phyloP scores from a whole-genome alignment of 2,329 filamentous ascomycete species.

The Cladosporium sp. region DNA sequence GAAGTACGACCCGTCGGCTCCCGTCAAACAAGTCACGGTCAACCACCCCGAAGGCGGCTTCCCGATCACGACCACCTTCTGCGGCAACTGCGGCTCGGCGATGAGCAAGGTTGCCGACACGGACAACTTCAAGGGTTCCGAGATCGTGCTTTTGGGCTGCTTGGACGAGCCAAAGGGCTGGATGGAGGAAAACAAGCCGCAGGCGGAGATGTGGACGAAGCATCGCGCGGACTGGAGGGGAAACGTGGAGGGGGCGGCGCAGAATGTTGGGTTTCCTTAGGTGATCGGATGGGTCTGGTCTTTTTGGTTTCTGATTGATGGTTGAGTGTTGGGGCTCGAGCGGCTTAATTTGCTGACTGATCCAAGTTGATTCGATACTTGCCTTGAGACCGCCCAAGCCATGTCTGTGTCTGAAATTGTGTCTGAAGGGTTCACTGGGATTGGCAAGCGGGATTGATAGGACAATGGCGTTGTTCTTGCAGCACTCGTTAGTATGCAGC shows the following conservation, averaged over 20 bases:
- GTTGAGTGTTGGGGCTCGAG: background rate
- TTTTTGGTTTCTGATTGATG: background rate
- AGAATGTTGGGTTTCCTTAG: background rate
- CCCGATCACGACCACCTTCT: constrained; percentile 9
- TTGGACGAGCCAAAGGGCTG: constrained; percentile 4
- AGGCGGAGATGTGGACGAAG: constrained; percentile 14
- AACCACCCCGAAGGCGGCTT: constrained; percentile 6
- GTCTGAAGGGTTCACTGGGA: too few species aligned
- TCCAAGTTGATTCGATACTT: too few species aligned
- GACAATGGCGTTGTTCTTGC: too few species aligned
- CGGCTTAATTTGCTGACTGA: too few species aligned
- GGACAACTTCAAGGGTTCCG: constrained; percentile 5
- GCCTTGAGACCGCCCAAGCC: too few species aligned
- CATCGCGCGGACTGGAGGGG: constrained; percentile 4
- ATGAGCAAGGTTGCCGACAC: constrained; percentile 11
- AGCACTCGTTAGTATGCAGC: too few species aligned
- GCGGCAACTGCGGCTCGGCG: constrained; percentile 6
- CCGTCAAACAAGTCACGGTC: constrained; percentile 6
- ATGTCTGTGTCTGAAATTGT: too few species aligned
- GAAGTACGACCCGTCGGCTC: background rate
- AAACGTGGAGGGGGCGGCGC: background rate
- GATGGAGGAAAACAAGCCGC: background rate
- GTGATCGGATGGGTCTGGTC: background rate
- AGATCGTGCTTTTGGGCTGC: constrained; percentile 12
- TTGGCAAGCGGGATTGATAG: too few species aligned